These are phyloP conservation scores for Reticulascus tulasneorum DNA, from an alignment of 2,329 filamentous ascomycete species.

Conservation along the genomic window DNA sequence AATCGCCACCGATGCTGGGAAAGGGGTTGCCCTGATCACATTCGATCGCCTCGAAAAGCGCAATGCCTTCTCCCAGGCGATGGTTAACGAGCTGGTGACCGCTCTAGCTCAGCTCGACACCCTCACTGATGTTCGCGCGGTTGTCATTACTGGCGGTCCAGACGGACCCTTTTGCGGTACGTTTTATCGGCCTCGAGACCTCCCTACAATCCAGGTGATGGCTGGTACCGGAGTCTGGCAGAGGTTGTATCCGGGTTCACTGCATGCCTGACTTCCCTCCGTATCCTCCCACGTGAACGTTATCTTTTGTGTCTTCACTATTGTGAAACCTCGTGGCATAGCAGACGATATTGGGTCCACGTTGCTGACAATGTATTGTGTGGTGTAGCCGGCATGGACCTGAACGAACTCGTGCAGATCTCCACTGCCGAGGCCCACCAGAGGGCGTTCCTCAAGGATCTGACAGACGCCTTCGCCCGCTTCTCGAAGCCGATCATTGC, in stretches of 20 bases:
- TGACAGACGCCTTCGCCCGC: constrained; percentile 29
- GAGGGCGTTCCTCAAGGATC: constrained; percentile 30
- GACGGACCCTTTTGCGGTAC: constrained; percentile 32
- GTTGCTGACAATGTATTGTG: constrained; percentile 10
- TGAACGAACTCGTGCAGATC: constrained; percentile 17
- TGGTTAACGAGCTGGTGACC: constrained; percentile 41
- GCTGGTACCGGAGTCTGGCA: too few species aligned
- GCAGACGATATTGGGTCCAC: constrained; percentile 1
- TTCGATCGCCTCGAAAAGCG: constrained; percentile 48
- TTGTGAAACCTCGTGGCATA: background rate
- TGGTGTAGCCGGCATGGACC: constrained; percentile 16
- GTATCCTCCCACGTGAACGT: constrained; percentile 3
- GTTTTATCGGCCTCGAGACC: constrained; percentile 11
- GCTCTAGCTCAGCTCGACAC: constrained; percentile 12
- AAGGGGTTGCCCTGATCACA: constrained; percentile 10
- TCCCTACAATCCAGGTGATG: background rate
- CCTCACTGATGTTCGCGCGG: constrained; percentile 24
- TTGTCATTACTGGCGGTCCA: constrained; percentile 31
- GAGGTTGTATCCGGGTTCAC: too few species aligned
- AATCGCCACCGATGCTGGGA: constrained; percentile 7
- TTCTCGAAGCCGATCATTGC: constrained; percentile 44
- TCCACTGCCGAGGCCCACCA: constrained; percentile 19
- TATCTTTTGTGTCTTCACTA: background rate
- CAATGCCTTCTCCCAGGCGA: constrained; percentile 52
- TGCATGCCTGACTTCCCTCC: background rate